Conservation (phyloP, 1,139 yeast species). For the Debaryomyces psychrophilus region DNA sequence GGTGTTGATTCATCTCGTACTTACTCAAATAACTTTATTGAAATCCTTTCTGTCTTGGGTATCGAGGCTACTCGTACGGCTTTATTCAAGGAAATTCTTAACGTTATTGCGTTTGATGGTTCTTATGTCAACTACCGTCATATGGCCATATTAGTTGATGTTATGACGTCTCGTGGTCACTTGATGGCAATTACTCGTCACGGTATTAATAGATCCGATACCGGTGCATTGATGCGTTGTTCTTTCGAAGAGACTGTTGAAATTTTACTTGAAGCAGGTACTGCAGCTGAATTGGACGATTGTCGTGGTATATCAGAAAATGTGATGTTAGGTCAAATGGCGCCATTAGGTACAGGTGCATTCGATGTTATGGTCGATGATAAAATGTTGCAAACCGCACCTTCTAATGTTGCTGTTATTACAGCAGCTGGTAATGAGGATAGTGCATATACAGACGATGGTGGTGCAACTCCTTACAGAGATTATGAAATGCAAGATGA, state of each 20-base stretch:
- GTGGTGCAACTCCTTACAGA: slow-evolving; percentile 95
- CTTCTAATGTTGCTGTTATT: slow-evolving; percentile 55
- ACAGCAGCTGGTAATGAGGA: slow-evolving; percentile 27
- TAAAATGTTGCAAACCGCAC: slow-evolving; percentile 72
- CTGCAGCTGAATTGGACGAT: slow-evolving; percentile 95
- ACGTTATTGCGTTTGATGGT: slow-evolving; percentile 99
- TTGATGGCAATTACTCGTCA: slow-evolving; percentile 99
- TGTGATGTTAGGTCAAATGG: slow-evolving; percentile 96
- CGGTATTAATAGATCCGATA: slow-evolving; percentile 97
- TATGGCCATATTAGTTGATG: slow-evolving; percentile 95
- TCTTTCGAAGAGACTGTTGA: slow-evolving; percentile 99
- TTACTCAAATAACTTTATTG: slow-evolving; percentile 95
- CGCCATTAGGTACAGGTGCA: slow-evolving; percentile 98
- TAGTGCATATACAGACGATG: slow-evolving; percentile 53
- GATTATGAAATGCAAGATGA: slow-evolving; percentile 78
- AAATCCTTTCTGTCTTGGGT: slow-evolving; percentile 91
- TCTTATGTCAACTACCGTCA: slow-evolving; percentile 98
- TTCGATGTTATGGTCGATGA: slow-evolving; percentile 97
- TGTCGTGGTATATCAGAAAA: slow-evolving; percentile 99
- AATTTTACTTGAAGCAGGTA: slow-evolving; percentile 96
- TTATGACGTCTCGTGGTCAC: slow-evolving; percentile 98
- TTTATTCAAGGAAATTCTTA: slow-evolving; percentile 87
- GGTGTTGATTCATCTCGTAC: slow-evolving; percentile 93
- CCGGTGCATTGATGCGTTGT: slow-evolving; percentile 99
- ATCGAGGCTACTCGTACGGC: slow-evolving; percentile 98